Evolutionary conservation across 495 filamentous ascomycete species (phyloP).

Genomic region (Cercophora newfieldiana): DNA sequence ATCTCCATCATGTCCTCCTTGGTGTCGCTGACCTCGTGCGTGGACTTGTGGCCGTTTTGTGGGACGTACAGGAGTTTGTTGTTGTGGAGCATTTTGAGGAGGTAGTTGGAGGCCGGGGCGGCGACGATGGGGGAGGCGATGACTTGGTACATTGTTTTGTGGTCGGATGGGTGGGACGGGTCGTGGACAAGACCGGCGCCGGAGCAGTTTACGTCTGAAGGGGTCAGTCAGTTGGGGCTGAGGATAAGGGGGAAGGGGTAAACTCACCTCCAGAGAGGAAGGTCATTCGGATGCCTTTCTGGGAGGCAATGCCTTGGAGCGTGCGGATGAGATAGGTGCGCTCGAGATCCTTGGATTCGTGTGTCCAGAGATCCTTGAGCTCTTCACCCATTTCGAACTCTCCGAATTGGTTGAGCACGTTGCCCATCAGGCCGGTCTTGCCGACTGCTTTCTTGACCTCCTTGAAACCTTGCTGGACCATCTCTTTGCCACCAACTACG

Average conservation of each 20-base stretch:
- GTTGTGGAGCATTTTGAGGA: slow-evolving; percentile 89
- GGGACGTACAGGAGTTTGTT: slow-evolving; percentile 90
- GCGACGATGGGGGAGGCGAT: slow-evolving; percentile 92
- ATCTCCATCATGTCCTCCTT: slow-evolving; percentile 99
- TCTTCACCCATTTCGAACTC: slow-evolving; percentile 95
- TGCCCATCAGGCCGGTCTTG: slow-evolving; percentile 91
- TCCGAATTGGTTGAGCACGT: slow-evolving; percentile 93
- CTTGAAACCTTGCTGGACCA: slow-evolving; percentile 87
- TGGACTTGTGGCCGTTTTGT: slow-evolving; percentile 81
- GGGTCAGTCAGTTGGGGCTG: slow-evolving; percentile 10
- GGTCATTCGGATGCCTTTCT: slow-evolving; percentile 93
- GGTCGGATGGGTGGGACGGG: slow-evolving; percentile 82
- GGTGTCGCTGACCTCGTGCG: slow-evolving; percentile 69
- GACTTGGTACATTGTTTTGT: slow-evolving; percentile 99
- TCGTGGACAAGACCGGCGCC: slow-evolving; percentile 95
- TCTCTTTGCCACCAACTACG: slow-evolving; percentile 89
- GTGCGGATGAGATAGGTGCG: slow-evolving; percentile 95
- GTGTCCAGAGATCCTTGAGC: slow-evolving; percentile 94
- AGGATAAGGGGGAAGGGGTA: neutral
- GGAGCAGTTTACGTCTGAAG: slow-evolving; percentile 80
- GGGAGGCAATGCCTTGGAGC: slow-evolving; percentile 88
- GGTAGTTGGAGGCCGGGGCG: slow-evolving; percentile 75
- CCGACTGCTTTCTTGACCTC: slow-evolving; percentile 95
- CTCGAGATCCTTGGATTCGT: slow-evolving; percentile 96
- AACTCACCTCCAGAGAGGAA: slow-evolving; percentile 79